Evolutionary conservation across 345 rosid species (phyloP).

Genomic region (Sonneratia alba): DNA sequence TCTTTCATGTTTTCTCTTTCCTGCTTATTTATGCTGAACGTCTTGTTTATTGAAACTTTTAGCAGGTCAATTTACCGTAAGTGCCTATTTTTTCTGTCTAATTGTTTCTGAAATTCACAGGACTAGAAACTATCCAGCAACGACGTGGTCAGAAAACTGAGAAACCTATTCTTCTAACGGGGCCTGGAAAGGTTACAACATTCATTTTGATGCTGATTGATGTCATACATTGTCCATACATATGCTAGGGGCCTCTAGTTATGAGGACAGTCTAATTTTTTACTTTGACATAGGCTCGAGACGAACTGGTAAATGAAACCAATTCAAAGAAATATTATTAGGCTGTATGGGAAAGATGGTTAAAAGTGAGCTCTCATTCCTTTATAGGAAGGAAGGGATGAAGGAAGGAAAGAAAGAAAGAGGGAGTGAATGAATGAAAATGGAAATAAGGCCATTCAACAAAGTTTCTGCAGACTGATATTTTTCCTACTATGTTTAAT

Average conservation of each 20-base stretch:
- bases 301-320: not conserved
- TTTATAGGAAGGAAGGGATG: no score
- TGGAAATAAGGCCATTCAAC: not conserved
- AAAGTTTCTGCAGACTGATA: not conserved
- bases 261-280: not conserved
- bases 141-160: conserved; percentile 72
- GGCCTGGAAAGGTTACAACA: conserved; percentile 83
- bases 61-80: no score
- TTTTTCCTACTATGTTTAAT: not conserved
- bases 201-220: not conserved
- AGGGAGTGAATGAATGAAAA: not conserved
- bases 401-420: no score
- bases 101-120: conserved; percentile 24
- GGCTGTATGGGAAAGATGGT: not conserved
- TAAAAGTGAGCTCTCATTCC: not conserved
- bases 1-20: not conserved
- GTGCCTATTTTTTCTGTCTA: not conserved
- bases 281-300: no score
- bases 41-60: not conserved
- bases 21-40: not conserved
- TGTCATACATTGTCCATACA: not conserved
- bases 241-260: not conserved
- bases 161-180: conserved; percentile 69
- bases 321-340: no score
- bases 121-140: conserved; percentile 75